Percentiles rank a stretch among this genome's conserved stretches.
These are phyloP conservation scores for Mycena maculata DNA, from an alignment of 768 basidiomycete species.

Conservation along the genomic window DNA sequence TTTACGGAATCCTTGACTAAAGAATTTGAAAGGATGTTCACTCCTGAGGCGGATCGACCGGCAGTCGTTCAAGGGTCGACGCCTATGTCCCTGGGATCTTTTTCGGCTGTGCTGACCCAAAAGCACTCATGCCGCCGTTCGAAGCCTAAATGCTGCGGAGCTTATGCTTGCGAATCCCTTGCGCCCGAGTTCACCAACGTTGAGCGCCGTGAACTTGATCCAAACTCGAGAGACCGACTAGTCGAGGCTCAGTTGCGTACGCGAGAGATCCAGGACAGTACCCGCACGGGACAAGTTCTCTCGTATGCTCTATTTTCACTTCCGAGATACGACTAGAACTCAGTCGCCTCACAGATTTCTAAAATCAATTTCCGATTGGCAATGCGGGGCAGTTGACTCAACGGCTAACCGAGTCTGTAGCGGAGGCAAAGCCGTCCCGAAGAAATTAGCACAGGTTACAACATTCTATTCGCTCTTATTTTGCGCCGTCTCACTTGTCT, in stretches of 20 bases:
- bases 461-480: background rate
- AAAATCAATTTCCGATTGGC: slow-evolving; percentile 16
- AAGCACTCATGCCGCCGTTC: slow-evolving; percentile 2
- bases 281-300: no score
- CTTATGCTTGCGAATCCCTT: slow-evolving; percentile 12
- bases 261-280: slow-evolving; percentile 17
- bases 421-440: slow-evolving; percentile 6
- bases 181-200: slow-evolving; percentile 6
- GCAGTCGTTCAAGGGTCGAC: slow-evolving; percentile 2
- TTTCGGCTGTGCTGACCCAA: slow-evolving; percentile 1
- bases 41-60: slow-evolving; percentile 12
- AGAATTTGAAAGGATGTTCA: slow-evolving; percentile 11
- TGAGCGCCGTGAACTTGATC: slow-evolving; percentile 18
- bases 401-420: slow-evolving; percentile 8
- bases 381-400: slow-evolving; percentile 11
- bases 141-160: slow-evolving; percentile 12
- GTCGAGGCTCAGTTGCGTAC: slow-evolving; percentile 10
- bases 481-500: slow-evolving; percentile 8
- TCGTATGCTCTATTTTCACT: slow-evolving; percentile 1
- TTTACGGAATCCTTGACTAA: background rate
- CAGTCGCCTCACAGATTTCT: slow-evolving; percentile 11
- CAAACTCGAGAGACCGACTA: slow-evolving; percentile 15
- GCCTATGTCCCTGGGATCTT: slow-evolving; percentile 13
- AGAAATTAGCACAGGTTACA: slow-evolving; percentile 12
- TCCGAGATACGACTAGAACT: slow-evolving; percentile 8